Evolutionary conservation across 306 rosid genomes (phyloP), one percentile per base, ranked within the genome.

Genomic region (Vigna mungo): DNA sequence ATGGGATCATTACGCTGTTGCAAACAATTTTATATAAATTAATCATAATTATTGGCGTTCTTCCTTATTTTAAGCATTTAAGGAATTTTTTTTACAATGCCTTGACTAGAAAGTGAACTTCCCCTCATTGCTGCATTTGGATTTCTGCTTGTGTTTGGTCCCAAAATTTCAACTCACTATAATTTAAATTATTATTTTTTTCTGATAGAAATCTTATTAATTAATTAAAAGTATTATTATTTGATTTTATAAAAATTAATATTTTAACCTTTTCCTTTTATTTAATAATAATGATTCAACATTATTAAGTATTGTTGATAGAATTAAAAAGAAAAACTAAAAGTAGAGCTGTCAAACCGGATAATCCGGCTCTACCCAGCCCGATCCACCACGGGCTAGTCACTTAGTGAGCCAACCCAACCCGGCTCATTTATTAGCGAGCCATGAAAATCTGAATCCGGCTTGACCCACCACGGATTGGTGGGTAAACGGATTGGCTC

Each of bases 1-100:
- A 63, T 49, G 48, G 36, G 63, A 74, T 78, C 53, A 56, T 44
- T 9, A 72, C 69, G 21, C 70, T 20, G 71, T 78, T 21, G 25
- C 59, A 48, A 60, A 37, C 60, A 61, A 36, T 23, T 68, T 60
- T 66, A 34, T 71, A 39, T 25, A 56, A 32, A 12, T 47, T 43
- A 64, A 51, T 63, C 20, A 70, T 15, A 18, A 68, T 78, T 27
- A 58, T 68, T 2, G 15, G 14, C 71, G 17, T 23, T 23, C 14
- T 17, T n/a, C 5, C 36, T 23, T 48, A 70, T 34, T 70, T 78
- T 48, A 59, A 69, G 9, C 48, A 47, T 15, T 34, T 61, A 17
- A 21, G 44, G 51, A 18, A 62, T 55, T 39, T 65, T 65, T 27
- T 66, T n/a, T 37, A 16, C 23, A 52, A 17, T 62, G 13, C 66